Evolutionary conservation across 2,329 filamentous ascomycete genomes (phyloP), one percentile per base, ranked within the genome.

Genomic region (Nemania serpens): DNA sequence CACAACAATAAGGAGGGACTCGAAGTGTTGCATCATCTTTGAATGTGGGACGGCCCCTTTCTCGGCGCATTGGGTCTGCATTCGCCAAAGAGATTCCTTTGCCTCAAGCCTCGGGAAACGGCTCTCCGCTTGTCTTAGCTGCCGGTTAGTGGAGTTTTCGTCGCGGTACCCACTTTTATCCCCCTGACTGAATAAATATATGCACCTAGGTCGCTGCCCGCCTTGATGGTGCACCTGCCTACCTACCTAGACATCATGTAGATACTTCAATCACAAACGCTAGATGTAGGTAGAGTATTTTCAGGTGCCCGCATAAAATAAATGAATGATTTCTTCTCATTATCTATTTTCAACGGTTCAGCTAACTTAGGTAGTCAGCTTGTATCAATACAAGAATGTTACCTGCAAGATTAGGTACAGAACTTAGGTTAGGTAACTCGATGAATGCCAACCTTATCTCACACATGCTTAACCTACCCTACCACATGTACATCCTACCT

Each of bases 71-170:
- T 51, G 49, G 37, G 25, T 29, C 25, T 29, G 25, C 25, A 29
- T 29, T 29, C 25, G 39, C 47, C 47, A 57, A 39, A 45, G 46
- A 36, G 43, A 54, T 41, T 62, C 55, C 50, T 58, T 62, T 22
- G 41, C 55, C 55, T 33, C 50, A 55, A 41, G 37, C 55, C 47
- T 58, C 55, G 55, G 55, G 10, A 59, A 62, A 62, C 50, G 36
- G 56, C 51, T 55, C 55, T 62, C 56, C 60, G 55, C 33, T 39
- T 36, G 25, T 42, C 51, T 33, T 51, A 53, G 55, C 33, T 47
- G 34, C 45, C 55, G 45, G 39, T 9, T 61, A 48, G 52, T 42
- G 41, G 41, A 15, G 49, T 36, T 51, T 48, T 56, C 17, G 49
- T 53, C 25, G 25, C 25, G 25, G 7, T 29, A 29, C 25, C 25